These are phyloP conservation scores for Tephrocybe sp. DNA, from an alignment of 768 basidiomycete genomes.

Conservation along the genomic window DNA sequence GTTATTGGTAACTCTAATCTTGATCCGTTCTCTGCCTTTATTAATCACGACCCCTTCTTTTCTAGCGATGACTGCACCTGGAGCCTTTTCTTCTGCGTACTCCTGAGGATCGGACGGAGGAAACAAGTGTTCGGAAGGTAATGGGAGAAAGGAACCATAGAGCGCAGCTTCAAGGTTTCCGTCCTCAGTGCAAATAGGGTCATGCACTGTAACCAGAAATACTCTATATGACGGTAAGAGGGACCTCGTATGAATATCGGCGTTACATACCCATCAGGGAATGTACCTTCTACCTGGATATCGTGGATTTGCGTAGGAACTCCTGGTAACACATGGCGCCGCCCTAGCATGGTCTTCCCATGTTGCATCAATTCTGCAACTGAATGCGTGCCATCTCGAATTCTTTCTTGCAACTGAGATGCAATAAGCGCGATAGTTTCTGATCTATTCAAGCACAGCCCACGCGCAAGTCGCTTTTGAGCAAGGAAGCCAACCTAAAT, in stretches of 20 bases:
- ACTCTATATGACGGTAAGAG: conserved; percentile 42
- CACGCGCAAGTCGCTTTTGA: conserved; percentile 94
- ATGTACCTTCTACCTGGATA: conserved; percentile 94
- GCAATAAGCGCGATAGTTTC: conserved; percentile 91
- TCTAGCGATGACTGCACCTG: conserved; percentile 74
- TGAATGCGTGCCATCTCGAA: conserved; percentile 84
- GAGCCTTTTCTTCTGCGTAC: conserved; percentile 52
- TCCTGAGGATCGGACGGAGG: conserved; percentile 46
- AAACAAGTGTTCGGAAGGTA: conserved; percentile 67
- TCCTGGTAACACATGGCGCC: conserved; percentile 83
- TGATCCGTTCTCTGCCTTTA: conserved; percentile 62
- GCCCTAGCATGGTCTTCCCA: conserved; percentile 85
- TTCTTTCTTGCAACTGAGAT: conserved; percentile 89
- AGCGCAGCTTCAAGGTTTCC: conserved; percentile 82
- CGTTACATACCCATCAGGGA: conserved; percentile 69
- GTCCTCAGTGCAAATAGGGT: conserved; percentile 83
- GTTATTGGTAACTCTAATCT: conserved; percentile 79
- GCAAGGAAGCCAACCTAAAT: conserved; percentile 85
- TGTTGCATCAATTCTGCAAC: conserved; percentile 93
- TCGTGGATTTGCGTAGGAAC: conserved; percentile 77
- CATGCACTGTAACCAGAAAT: conserved; percentile 96
- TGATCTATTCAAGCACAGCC: conserved; percentile 78
- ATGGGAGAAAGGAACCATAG: conserved; percentile 91
- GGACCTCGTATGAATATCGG: not conserved
- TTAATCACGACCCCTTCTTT: conserved; percentile 74